Evolutionary conservation across 306 rosid genomes (phyloP).

Genomic region (Fragaria vesca): DNA sequence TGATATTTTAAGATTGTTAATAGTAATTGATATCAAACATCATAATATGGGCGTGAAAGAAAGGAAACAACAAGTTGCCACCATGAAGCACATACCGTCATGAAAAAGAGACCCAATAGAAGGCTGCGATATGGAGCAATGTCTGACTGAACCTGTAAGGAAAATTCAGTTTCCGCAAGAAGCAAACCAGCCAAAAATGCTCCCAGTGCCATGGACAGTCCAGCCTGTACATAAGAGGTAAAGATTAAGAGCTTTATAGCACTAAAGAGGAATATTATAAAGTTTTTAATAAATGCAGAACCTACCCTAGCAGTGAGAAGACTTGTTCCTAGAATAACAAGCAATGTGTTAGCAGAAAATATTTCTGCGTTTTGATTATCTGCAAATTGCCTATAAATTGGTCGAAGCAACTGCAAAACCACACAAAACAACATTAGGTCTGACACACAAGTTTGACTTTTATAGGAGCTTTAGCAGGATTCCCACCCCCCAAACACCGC

Average conservation of each 20-base stretch:
- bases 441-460: slow-evolving; percentile 10
- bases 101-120: slow-evolving; percentile 93
- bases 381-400: slow-evolving; percentile 96
- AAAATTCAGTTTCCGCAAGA: slow-evolving; percentile 98
- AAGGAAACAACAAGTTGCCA: slow-evolving; percentile 15
- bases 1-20: background rate
- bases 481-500: background rate
- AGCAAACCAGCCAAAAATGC: slow-evolving; percentile 99
- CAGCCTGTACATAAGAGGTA: slow-evolving; percentile 60
- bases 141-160: slow-evolving; percentile 94
- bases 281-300: background rate
- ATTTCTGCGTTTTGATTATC: slow-evolving; percentile 98
- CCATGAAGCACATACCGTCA: slow-evolving; percentile 74
- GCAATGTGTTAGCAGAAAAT: slow-evolving; percentile 95
- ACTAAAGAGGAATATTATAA: background rate
- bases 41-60: background rate
- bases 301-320: slow-evolving; percentile 97
- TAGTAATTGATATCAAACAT: background rate
- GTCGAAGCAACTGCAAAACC: slow-evolving; percentile 85
- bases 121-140: slow-evolving; percentile 99
- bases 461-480: slow-evolving; percentile 17
- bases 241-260: slow-evolving; percentile 21
- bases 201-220: slow-evolving; percentile 99
- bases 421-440: slow-evolving; percentile 2
- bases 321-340: slow-evolving; percentile 98